These are phyloP conservation scores for Stephania cephalantha DNA, from an alignment of 164 flowering plant species.

Conservation along the genomic window DNA sequence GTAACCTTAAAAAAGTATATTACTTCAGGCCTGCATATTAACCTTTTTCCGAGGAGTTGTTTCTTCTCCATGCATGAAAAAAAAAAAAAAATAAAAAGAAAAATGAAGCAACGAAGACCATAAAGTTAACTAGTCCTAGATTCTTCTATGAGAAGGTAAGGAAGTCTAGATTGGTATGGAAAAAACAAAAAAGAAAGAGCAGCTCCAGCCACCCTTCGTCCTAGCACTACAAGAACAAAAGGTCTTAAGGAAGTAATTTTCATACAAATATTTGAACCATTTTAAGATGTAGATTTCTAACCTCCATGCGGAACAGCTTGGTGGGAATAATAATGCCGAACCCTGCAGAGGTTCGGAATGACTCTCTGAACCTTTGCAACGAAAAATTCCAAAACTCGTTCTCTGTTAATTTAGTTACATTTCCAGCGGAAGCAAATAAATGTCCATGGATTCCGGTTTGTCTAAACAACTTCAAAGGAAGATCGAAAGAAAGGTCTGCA, in stretches of 20 bases:
- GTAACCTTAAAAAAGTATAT: background rate
- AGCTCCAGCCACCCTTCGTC: background rate
- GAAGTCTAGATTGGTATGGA: background rate
- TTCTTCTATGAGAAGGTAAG: background rate
- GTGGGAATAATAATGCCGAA: conserved; percentile 75
- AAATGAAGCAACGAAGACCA: background rate
- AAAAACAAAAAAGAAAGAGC: too few species aligned
- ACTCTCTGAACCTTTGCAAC: conserved; percentile 42
- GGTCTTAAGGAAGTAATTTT: background rate
- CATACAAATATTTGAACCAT: background rate
- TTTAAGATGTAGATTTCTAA: conserved; percentile 24
- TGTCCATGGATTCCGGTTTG: conserved; percentile 89
- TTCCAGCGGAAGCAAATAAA: conserved; percentile 73
- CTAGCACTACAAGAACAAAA: background rate
- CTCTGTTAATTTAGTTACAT: conserved; percentile 57
- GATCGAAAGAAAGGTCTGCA: conserved; percentile 88
- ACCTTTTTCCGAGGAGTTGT: background rate
- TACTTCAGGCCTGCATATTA: too few species aligned
- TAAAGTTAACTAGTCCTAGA: background rate
- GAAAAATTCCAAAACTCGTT: conserved; percentile 51
- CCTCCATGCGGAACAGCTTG: conserved; percentile 86
- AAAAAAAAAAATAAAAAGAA: too few species aligned
- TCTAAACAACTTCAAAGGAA: conserved; percentile 65
- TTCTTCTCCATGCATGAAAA: background rate
- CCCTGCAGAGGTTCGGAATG: conserved; percentile 70